A percentile compares a stretch with the other conserved stretches of the same genome.
These are phyloP conservation scores for Knoxia roxburghii DNA, from an alignment of 257 asterid genomes.

Conservation along the genomic window DNA sequence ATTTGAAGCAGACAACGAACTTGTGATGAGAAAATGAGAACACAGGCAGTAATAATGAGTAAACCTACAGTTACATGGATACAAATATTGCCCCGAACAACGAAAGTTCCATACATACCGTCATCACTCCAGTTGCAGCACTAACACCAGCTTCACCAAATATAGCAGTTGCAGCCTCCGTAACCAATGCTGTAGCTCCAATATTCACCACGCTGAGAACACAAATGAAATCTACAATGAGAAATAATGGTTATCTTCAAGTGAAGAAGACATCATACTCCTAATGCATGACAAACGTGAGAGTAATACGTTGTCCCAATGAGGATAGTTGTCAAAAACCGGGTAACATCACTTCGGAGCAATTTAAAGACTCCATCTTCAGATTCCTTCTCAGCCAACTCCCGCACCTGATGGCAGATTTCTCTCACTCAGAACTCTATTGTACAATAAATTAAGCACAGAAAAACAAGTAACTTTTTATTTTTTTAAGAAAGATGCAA, in stretches of 20 bases:
- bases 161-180: constrained; percentile 91
- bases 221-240: constrained; percentile 41
- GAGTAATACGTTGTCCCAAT: constrained; percentile 94
- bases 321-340: constrained; percentile 93
- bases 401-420: constrained; percentile 73
- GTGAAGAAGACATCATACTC: constrained; percentile 23
- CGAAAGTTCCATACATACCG: constrained; percentile 43
- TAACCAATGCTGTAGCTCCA: constrained; percentile 94
- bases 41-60: not conserved
- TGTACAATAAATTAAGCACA: not conserved
- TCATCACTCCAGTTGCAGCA: constrained; percentile 98
- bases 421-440: constrained; percentile 8
- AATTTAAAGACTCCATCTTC: constrained; percentile 87
- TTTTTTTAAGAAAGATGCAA: not conserved
- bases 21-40: not conserved
- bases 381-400: constrained; percentile 90
- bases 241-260: constrained; percentile 37
- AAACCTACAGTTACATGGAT: not conserved
- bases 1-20: constrained; percentile 1
- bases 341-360: constrained; percentile 94
- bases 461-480: not conserved
- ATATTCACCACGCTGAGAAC: constrained; percentile 90
- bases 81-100: not conserved
- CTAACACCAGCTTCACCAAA: constrained; percentile 98
- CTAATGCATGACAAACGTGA: constrained; percentile 23